A percentile compares a stretch with the other conserved stretches of the same genome.
phyloP scores from a whole-genome alignment of 768 basidiomycete genomes.

The Russula virescens region DNA sequence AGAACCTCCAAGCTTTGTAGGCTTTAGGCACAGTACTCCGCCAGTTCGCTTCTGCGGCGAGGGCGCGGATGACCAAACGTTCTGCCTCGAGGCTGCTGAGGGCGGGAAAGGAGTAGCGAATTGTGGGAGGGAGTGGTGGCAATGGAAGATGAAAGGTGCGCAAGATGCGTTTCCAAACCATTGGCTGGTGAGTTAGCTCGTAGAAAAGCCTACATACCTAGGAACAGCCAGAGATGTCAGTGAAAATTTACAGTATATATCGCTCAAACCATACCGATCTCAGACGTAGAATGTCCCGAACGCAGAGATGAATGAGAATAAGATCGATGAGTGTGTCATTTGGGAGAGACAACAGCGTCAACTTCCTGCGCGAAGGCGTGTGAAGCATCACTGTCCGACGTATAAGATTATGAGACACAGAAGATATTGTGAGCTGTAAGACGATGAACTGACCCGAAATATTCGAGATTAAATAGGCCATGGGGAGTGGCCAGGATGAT shows the following conservation, averaged over 20 bases:
- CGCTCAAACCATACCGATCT: constrained; percentile 11
- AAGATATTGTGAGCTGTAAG: constrained; percentile 4
- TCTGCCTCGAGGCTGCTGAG: constrained; percentile 24
- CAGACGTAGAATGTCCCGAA: constrained; percentile 23
- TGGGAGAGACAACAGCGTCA: constrained; percentile 11
- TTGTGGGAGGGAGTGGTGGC: constrained; percentile 22
- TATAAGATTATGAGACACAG: constrained; percentile 10
- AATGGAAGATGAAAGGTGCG: constrained; percentile 20
- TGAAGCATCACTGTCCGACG: constrained; percentile 9
- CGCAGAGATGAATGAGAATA: constrained; percentile 19
- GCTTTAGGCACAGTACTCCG: constrained; percentile 18
- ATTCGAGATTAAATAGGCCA: constrained; percentile 11
- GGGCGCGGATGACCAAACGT: constrained; percentile 19
- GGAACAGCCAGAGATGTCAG: not conserved
- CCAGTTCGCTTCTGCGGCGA: constrained; percentile 25
- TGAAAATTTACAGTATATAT: not conserved
- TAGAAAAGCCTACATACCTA: constrained; percentile 22
- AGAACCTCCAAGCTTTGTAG: constrained; percentile 17
- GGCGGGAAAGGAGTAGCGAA: constrained; percentile 15
- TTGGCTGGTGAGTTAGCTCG: constrained; percentile 21
- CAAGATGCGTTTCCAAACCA: constrained; percentile 24
- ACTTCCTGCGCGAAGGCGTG: not conserved
- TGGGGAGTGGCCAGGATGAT: not conserved
- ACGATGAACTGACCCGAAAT: not conserved
- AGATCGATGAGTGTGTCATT: constrained; percentile 23